Conservation (phyloP, 129 eudicot genomes). For the Solidago caesia region DNA sequence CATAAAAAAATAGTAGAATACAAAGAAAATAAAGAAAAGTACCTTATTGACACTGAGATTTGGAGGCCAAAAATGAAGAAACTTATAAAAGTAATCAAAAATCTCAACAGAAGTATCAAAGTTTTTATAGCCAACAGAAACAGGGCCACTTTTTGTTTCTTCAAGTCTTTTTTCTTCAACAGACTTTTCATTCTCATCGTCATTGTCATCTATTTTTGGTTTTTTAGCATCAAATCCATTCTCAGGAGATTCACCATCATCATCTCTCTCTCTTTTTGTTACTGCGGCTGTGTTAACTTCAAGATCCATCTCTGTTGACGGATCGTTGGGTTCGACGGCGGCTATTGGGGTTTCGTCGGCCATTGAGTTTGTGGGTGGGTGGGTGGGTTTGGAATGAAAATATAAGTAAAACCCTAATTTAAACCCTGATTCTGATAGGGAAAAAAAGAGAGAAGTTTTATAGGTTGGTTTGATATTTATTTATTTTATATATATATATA, state of each 20-base stretch:
- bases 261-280: conserved; percentile 57
- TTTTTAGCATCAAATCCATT: conserved; percentile 41
- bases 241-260: conserved; percentile 33
- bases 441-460: background rate
- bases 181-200: conserved; percentile 28
- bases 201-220: conserved; percentile 28
- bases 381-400: background rate
- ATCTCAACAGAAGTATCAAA: conserved; percentile 65
- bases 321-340: conserved; percentile 22
- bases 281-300: conserved; percentile 38
- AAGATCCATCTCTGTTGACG: conserved; percentile 45
- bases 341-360: conserved; percentile 31
- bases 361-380: conserved; percentile 29
- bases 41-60: conserved; percentile 79
- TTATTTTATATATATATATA: too few species aligned
- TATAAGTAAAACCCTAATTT: conserved; percentile 32
- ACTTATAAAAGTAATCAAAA: conserved; percentile 77
- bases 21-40: background rate
- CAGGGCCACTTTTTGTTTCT: conserved; percentile 33
- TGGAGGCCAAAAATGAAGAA: conserved; percentile 78
- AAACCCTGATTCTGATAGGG: conserved; percentile 24
- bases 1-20: background rate
- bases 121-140: conserved; percentile 53
- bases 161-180: conserved; percentile 53
- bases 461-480: background rate